These are phyloP conservation scores for Chaetomium strumarium DNA, from an alignment of 2,329 filamentous ascomycete genomes.

Conservation along the genomic window DNA sequence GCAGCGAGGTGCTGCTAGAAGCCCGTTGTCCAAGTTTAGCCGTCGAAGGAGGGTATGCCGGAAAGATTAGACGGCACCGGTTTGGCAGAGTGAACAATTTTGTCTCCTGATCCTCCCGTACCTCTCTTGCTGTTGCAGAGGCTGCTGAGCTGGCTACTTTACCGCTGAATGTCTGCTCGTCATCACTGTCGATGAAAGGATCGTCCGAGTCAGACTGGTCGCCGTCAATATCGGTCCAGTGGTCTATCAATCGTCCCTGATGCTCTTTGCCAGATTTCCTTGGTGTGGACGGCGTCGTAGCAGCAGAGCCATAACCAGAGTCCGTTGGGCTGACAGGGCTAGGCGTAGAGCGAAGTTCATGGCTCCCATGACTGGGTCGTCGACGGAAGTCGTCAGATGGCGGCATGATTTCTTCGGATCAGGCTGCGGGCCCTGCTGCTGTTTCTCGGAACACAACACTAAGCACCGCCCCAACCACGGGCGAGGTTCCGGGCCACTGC, in stretches of 20 bases:
- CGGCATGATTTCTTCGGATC: conserved; percentile 8
- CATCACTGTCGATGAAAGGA: conserved; percentile 10
- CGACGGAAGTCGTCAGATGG: conserved; percentile 6
- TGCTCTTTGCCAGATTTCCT: conserved; percentile 7
- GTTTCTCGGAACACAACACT: not conserved
- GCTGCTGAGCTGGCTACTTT: not conserved
- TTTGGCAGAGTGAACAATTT: conserved; percentile 17
- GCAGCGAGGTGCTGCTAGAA: conserved; percentile 26
- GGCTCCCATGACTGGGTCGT: conserved; percentile 13
- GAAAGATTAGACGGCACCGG: conserved; percentile 12
- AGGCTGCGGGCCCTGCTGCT: not conserved
- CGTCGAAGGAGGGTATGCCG: conserved; percentile 4
- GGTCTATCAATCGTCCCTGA: not conserved
- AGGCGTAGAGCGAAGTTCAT: conserved; percentile 11
- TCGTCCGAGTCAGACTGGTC: conserved; percentile 22
- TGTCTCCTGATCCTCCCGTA: not conserved
- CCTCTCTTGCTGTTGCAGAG: not conserved
- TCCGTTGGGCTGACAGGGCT: conserved; percentile 17
- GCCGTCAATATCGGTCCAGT: conserved; percentile 17
- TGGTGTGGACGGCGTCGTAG: conserved; percentile 6
- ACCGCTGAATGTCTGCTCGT: not conserved
- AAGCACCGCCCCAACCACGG: no score
- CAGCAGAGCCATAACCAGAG: conserved; percentile 23
- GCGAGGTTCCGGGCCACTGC: not conserved
- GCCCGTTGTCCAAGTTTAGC: conserved; percentile 12